Conservation (phyloP, 2,329 filamentous ascomycete genomes). For the Cladorrhinum sp. region DNA sequence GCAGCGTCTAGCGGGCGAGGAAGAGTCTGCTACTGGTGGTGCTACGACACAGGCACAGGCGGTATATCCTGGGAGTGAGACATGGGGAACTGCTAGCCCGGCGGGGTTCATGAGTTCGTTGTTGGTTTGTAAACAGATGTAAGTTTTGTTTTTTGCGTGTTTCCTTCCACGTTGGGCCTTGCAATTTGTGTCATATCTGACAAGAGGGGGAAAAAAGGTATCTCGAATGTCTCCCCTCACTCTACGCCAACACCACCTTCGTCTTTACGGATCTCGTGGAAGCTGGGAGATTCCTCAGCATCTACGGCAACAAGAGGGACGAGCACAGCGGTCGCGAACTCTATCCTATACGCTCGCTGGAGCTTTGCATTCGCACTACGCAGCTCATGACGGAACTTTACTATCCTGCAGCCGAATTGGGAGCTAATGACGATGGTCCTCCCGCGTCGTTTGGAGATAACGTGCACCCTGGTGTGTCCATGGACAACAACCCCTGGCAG, state of each 20-base stretch:
- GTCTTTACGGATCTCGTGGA: constrained; percentile 29
- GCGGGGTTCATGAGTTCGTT: constrained; percentile 23
- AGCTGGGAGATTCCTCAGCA: constrained; percentile 27
- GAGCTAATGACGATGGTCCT: constrained; percentile 14
- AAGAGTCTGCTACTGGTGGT: background rate
- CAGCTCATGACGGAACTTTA: constrained; percentile 31
- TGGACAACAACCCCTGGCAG: constrained; percentile 30
- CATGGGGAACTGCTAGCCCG: background rate
- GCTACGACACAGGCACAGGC: background rate
- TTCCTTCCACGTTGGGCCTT: background rate
- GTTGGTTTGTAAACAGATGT: constrained; percentile 31
- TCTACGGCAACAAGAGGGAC: constrained; percentile 16
- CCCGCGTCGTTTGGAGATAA: constrained; percentile 15
- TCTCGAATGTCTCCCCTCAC: constrained; percentile 26
- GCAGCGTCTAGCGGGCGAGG: background rate
- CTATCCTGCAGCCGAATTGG: constrained; percentile 14
- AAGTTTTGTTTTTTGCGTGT: background rate
- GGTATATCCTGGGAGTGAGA: background rate
- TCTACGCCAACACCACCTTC: constrained; percentile 30
- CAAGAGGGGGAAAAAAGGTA: constrained; percentile 29
- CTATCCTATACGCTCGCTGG: constrained; percentile 26
- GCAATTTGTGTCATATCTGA: background rate
- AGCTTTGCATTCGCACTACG: constrained; percentile 28
- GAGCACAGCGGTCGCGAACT: background rate
- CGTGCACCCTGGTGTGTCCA: constrained; percentile 14